phyloP scores from a whole-genome alignment of 495 filamentous ascomycete species.

The Penicillium odoratum region DNA sequence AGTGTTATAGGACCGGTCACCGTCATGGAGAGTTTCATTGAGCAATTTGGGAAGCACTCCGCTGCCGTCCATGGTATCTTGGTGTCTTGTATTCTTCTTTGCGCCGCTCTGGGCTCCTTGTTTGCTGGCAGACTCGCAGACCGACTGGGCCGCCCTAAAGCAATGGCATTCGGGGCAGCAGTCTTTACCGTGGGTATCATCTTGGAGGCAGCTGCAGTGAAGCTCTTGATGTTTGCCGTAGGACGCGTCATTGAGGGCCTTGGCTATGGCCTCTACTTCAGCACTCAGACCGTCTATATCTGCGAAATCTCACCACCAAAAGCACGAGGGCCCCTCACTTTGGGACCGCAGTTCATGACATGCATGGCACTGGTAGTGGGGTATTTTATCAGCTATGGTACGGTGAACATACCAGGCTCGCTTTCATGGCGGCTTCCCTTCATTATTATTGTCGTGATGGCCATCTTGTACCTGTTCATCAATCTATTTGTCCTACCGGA shows the following conservation, averaged over 20 bases:
- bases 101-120: slow-evolving; percentile 60
- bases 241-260: slow-evolving; percentile 57
- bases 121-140: slow-evolving; percentile 65
- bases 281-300: slow-evolving; percentile 57
- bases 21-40: slow-evolving; percentile 55
- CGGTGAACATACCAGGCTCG: slow-evolving; percentile 47
- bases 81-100: slow-evolving; percentile 64
- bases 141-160: slow-evolving; percentile 51
- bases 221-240: slow-evolving; percentile 53
- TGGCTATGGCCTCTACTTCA: slow-evolving; percentile 60
- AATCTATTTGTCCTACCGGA: slow-evolving; percentile 41
- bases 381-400: slow-evolving; percentile 65
- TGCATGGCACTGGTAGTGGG: slow-evolving; percentile 53
- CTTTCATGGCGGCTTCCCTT: slow-evolving; percentile 60
- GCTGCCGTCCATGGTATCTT: slow-evolving; percentile 49
- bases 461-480: slow-evolving; percentile 36
- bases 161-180: slow-evolving; percentile 52
- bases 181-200: slow-evolving; percentile 57
- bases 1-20: slow-evolving; percentile 65
- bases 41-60: slow-evolving; percentile 47
- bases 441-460: slow-evolving; percentile 43
- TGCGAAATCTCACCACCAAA: slow-evolving; percentile 60
- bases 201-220: slow-evolving; percentile 48
- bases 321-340: slow-evolving; percentile 52
- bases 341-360: slow-evolving; percentile 55